Percentiles rank a stretch among this genome's conserved stretches.
These are phyloP conservation scores for Primulina huaijiensis DNA, from an alignment of 257 asterid species.

Conservation along the genomic window DNA sequence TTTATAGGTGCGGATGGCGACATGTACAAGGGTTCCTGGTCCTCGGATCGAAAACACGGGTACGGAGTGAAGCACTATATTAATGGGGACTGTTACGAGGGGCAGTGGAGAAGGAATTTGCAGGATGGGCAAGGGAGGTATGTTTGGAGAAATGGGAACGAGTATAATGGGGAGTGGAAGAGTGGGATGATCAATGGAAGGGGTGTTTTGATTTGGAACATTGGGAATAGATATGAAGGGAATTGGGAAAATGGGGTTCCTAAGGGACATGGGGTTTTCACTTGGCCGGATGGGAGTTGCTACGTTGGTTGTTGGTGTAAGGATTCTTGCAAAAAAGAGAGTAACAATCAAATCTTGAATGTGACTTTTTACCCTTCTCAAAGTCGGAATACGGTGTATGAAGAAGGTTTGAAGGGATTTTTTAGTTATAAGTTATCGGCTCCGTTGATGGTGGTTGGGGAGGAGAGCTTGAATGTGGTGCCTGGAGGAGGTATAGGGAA, in stretches of 20 bases:
- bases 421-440: constrained; percentile 44
- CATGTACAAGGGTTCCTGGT: constrained; percentile 72
- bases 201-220: constrained; percentile 77
- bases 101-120: constrained; percentile 70
- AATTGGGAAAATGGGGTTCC: constrained; percentile 82
- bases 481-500: constrained; percentile 34
- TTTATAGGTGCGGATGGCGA: constrained; percentile 83
- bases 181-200: constrained; percentile 76
- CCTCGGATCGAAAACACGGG: constrained; percentile 77
- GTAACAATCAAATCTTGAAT: constrained; percentile 43
- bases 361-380: constrained; percentile 74
- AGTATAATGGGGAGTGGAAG: constrained; percentile 85
- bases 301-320: constrained; percentile 70
- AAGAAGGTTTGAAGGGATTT: constrained; percentile 33
- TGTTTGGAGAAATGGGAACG: constrained; percentile 81
- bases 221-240: constrained; percentile 79
- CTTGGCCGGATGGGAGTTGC: constrained; percentile 90
- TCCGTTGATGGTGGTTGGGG: constrained; percentile 52
- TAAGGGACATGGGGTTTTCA: constrained; percentile 77
- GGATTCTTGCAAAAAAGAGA: constrained; percentile 34
- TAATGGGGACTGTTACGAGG: constrained; percentile 85
- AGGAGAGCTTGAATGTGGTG: constrained; percentile 32
- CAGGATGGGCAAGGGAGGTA: constrained; percentile 91
- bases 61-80: constrained; percentile 71
- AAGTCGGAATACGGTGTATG: constrained; percentile 22